Conservation (phyloP, 768 basidiomycete species). For the Pluteus cervinus region DNA sequence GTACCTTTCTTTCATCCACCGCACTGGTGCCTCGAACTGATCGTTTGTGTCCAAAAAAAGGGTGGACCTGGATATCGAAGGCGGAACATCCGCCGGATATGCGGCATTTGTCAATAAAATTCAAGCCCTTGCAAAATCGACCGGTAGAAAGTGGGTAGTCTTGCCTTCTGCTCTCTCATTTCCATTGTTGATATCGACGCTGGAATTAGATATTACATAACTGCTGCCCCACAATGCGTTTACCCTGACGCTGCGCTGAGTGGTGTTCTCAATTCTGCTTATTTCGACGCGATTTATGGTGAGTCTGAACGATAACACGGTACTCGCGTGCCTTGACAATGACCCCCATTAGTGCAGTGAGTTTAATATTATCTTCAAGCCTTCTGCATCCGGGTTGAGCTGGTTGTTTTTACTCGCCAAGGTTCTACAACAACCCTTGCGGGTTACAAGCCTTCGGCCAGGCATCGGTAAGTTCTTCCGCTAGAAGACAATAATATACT, state of each 20-base stretch:
- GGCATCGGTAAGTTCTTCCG: slow-evolving; percentile 39
- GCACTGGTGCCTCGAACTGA: not conserved
- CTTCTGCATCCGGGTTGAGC: not conserved
- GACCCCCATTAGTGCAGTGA: slow-evolving; percentile 28
- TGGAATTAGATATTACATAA: slow-evolving; percentile 51
- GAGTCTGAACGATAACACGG: too few relatives aligned
- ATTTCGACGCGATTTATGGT: slow-evolving; percentile 70
- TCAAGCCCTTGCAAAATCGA: slow-evolving; percentile 41
- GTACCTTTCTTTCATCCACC: slow-evolving; percentile 6
- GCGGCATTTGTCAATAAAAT: slow-evolving; percentile 51
- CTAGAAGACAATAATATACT: not conserved
- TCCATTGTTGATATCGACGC: slow-evolving; percentile 2
- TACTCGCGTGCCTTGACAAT: too few relatives aligned
- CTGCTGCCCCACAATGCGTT: slow-evolving; percentile 61
- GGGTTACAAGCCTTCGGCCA: slow-evolving; percentile 41
- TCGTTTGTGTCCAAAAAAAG: slow-evolving; percentile 18
- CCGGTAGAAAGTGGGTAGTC: slow-evolving; percentile 43
- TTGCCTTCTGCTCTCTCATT: not conserved
- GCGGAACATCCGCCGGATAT: slow-evolving; percentile 47
- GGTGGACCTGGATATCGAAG: slow-evolving; percentile 72
- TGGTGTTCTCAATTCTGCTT: slow-evolving; percentile 50
- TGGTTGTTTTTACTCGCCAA: slow-evolving; percentile 13
- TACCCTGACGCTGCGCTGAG: slow-evolving; percentile 63
- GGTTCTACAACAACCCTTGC: slow-evolving; percentile 56
- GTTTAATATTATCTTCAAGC: slow-evolving; percentile 7